Base-by-base conservation (phyloP, 192 early-diverging fungal species). In the Backusella luteola region DNA sequence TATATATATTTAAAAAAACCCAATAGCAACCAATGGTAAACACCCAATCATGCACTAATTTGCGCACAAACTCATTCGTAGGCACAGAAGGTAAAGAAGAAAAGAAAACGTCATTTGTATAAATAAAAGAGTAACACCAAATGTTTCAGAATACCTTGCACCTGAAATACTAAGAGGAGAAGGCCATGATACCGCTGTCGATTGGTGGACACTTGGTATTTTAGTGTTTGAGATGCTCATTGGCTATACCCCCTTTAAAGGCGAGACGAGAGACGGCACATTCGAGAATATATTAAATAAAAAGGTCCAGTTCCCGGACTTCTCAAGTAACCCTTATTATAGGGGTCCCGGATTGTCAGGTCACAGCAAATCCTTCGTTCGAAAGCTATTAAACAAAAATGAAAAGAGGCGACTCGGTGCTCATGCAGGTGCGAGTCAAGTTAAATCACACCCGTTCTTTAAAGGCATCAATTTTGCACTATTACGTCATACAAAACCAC, bases 361-460 rank as follows among this genome's bases (percentile, higher is more conserved):
- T 11, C 63, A 74, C 4, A 91, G 94, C 85, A 95, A 95, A 86
- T 83, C 85, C 15, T 78, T 97, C 32, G 91, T 99, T 34, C 87
- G 91, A 32, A 90, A 94, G 74, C 90, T 99, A 23, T 85, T 99
- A 46, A 84, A 89, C 76, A 98, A 98, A 83, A 96, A 93, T 82
- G 98, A 98, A 77, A 88, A 92, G 71, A 91, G 92, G 76, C 87
- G 98, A n/a, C 83, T 99, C 15, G 98, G 98, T 9, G 91, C 91
- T 14, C 88, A 87, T 11, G 92, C 94, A 0, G 98, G 98, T 8
- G 98, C 97, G 0, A 88, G 93, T 7, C 97, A 99, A 80, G 90
- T 99, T 46, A 99, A 99, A 83, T 82, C 84, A 34, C 96, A 99
- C 77, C 81, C 90, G 35, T 98, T 94, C 78, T 99, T 99, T 83